phyloP scores from a whole-genome alignment of 345 rosid genomes.

The Citrus trifoliata region DNA sequence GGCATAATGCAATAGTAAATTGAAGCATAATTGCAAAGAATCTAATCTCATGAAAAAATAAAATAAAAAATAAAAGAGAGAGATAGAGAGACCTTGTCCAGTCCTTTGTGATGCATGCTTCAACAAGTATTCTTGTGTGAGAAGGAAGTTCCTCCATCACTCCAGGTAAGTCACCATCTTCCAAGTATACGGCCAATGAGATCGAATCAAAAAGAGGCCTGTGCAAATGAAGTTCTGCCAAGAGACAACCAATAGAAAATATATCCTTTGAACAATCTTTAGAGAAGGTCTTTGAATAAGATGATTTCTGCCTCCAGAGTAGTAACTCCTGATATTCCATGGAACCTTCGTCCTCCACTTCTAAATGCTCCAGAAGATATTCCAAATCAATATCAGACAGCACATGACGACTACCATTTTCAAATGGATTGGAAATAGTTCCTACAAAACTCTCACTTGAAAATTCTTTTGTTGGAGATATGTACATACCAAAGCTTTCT shows the following conservation, averaged over 20 bases:
- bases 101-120: constrained; percentile 74
- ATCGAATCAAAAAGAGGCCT: constrained; percentile 72
- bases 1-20: neutral
- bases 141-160: constrained; percentile 70
- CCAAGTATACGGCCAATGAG: constrained; percentile 52
- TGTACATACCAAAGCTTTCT: constrained; percentile 18
- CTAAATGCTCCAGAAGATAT: constrained; percentile 69
- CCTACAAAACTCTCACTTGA: constrained; percentile 25
- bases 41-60: neutral
- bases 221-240: constrained; percentile 76
- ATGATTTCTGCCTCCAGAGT: constrained; percentile 65
- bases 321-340: constrained; percentile 61
- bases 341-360: constrained; percentile 47
- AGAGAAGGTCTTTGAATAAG: constrained; percentile 28
- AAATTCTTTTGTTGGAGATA: constrained; percentile 30
- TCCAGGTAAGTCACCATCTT: constrained; percentile 53
- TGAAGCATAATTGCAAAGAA: constrained; percentile 10
- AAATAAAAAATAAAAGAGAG: neutral
- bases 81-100: constrained; percentile 50
- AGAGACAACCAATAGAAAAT: constrained; percentile 77
- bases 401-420: constrained; percentile 26
- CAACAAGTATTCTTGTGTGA: constrained; percentile 59
- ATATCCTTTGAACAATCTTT: constrained; percentile 58
- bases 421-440: constrained; percentile 28
- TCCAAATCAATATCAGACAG: constrained; percentile 46